Percentiles rank a stretch among this genome's conserved stretches.
These are phyloP conservation scores for Vachellia collinsii DNA, from an alignment of 306 rosid genomes.

Conservation along the genomic window DNA sequence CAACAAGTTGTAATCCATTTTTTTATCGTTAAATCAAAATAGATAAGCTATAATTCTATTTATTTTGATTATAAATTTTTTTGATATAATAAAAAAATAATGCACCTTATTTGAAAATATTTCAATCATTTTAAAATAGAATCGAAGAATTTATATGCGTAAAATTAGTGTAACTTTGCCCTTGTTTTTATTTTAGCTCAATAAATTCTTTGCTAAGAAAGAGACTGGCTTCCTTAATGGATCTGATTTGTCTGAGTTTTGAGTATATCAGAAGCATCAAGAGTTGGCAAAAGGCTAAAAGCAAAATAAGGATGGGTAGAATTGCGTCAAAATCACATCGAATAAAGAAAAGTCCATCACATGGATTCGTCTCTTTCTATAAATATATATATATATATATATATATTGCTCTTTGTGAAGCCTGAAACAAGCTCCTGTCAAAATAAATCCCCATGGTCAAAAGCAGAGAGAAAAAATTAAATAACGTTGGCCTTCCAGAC, in stretches of 20 bases:
- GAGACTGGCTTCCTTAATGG: background rate
- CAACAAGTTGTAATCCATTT: background rate
- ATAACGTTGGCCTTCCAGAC: background rate
- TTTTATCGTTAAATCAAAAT: background rate
- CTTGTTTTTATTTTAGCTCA: background rate
- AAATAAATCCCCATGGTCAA: slow-evolving; percentile 21
- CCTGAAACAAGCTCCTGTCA: slow-evolving; percentile 18
- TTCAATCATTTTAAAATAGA: background rate
- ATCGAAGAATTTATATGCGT: background rate
- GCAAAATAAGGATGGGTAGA: background rate
- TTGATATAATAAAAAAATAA: background rate
- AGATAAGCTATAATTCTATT: background rate
- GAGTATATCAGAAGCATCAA: background rate
- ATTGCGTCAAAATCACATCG: slow-evolving; percentile 21
- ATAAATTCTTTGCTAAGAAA: background rate
- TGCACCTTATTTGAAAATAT: background rate
- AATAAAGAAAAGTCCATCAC: slow-evolving; percentile 6
- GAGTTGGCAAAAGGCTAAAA: background rate
- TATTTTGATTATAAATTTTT: background rate
- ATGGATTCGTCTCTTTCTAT: background rate
- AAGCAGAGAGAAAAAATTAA: background rate
- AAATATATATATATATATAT: background rate
- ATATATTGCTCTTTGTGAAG: background rate
- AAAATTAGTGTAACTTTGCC: background rate
- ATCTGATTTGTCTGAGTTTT: background rate